phyloP scores from a whole-genome alignment of 176 grass and related monocot genomes.

The Carex kokanica region DNA sequence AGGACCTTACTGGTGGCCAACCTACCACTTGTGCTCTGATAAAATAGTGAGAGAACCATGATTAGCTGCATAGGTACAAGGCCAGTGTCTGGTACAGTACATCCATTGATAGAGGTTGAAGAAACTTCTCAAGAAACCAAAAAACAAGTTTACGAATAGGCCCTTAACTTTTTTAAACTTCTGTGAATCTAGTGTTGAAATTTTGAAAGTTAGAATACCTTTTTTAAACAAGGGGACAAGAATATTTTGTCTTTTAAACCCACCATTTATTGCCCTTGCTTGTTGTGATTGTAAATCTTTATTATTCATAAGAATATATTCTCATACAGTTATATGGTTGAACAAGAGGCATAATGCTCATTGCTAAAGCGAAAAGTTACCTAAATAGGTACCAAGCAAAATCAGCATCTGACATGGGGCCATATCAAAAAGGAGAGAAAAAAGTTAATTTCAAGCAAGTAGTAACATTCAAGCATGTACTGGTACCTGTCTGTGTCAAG shows the following conservation, averaged over 20 bases:
- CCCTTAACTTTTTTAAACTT: not conserved
- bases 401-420: not conserved
- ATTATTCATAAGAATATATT: slow-evolving; percentile 15
- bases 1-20: slow-evolving; percentile 43
- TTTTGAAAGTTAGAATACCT: not conserved
- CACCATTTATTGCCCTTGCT: slow-evolving; percentile 16
- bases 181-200: not conserved
- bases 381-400: slow-evolving; percentile 8
- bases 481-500: not conserved
- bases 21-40: slow-evolving; percentile 43
- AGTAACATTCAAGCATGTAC: slow-evolving; percentile 17
- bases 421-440: not conserved
- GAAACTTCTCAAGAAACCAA: not conserved
- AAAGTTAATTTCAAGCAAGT: slow-evolving; percentile 5
- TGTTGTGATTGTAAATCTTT: not conserved
- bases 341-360: slow-evolving; percentile 2
- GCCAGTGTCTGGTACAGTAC: not conserved
- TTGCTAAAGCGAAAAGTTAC: not conserved
- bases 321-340: not conserved
- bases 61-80: not conserved
- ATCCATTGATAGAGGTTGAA: not conserved
- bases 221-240: slow-evolving; percentile 5
- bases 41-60: not conserved
- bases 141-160: not conserved
- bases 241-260: slow-evolving; percentile 4